Evolutionary conservation across 1,284 basidiomycete genomes (phyloP), one percentile per base, ranked within the genome.

Genomic region (Irpex lacteus): DNA sequence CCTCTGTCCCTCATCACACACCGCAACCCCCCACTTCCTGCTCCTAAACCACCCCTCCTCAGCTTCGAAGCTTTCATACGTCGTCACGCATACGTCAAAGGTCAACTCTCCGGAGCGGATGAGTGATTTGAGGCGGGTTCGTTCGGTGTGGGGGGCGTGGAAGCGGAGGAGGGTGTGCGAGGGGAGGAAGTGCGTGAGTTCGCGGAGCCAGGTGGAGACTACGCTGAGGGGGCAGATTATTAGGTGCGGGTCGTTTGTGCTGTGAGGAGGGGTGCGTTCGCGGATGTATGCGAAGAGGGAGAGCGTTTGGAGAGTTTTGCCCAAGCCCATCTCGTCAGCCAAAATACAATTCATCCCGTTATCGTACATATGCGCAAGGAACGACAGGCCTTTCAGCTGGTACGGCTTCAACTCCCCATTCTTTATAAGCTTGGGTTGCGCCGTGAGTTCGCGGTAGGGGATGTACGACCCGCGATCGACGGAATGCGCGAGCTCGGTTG

Each of bases 301-400:
- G 1, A 88, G 74, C 1, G 87, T 88, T 81, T 85, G 87, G 15
- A 89, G 73, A 0, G 87, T 88, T 69, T 89, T 88, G 15, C 87
- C 86, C 5, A 88, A 80, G 66, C 85, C 87, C 86, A 88, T 82
- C 73, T 85, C 85, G 64, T 87, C 86, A 32, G 84, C 86, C 0
- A 87, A 76, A 55, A 87, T 82, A 65, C 83, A 84, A 64, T 83
- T 86, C 77, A 88, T 84, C 1, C 85, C 85, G 66, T 88, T 87
- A 6, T 78, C 75, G 67, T 84, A 81, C 85, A 88, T 86, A 64
- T 80, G 77, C 2, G 78, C 78, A 11, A 88, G 74, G 65, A 81
- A 87, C 1, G 83, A 81, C 21, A 88, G 73, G 0, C 85, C 86
- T 40, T 79, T 76, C 3, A 86, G 73, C 83, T 87, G 85, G 72